Conservation (phyloP, 345 rosid species). For the Orychophragmus violaceus region DNA sequence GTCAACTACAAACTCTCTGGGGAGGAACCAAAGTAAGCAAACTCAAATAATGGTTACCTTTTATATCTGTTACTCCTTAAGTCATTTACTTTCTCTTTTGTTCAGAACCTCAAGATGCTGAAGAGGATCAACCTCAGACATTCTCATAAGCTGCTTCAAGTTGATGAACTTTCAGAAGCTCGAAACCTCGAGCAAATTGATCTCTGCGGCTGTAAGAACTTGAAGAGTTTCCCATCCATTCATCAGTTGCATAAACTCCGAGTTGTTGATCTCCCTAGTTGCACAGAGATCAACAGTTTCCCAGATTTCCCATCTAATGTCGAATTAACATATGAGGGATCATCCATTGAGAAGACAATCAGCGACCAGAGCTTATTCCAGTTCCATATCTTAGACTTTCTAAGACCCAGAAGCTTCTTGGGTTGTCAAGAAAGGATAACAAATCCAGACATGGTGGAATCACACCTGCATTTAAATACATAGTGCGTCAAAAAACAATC, state of each 20-base stretch:
- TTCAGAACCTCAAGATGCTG: conserved; percentile 13
- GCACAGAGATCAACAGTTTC: background rate
- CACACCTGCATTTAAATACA: background rate
- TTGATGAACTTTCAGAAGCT: conserved; percentile 8
- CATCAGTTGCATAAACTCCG: background rate
- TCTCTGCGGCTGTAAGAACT: conserved; percentile 3
- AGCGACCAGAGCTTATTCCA: background rate
- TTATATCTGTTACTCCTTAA: background rate
- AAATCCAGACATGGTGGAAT: background rate
- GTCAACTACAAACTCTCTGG: conserved; percentile 24
- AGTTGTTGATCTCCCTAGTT: conserved; percentile 7
- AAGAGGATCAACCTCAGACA: conserved; percentile 12
- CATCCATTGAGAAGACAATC: background rate
- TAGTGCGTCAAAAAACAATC: background rate
- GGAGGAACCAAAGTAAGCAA: conserved; percentile 11
- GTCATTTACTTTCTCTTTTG: background rate
- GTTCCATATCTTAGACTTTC: background rate
- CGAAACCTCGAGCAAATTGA: conserved; percentile 6
- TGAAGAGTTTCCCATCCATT: conserved; percentile 8
- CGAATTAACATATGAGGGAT: background rate
- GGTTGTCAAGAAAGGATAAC: background rate
- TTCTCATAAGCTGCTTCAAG: background rate
- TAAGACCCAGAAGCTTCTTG: background rate
- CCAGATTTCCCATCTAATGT: conserved; percentile 3
- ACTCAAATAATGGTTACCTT: background rate